Base-by-base conservation (phyloP, 768 basidiomycete genomes). In the Neoboletus subvelutipes region DNA sequence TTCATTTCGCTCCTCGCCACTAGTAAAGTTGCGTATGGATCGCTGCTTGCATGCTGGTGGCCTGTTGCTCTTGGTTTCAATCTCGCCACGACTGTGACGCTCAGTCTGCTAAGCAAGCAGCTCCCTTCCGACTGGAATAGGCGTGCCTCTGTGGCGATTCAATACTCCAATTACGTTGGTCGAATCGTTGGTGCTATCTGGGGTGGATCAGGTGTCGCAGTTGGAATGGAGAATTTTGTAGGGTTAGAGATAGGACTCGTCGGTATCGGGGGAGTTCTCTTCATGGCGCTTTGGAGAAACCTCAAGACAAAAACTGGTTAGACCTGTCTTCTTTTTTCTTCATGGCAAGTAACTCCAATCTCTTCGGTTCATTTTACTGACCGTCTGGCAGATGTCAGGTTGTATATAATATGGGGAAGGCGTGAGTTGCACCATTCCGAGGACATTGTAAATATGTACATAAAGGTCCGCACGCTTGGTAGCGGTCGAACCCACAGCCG, bases 51-150 rank as follows among this genome's bases (percentile, higher is more conserved):
- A 5, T 73, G 71, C 57, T 79, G 75, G 72, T 73, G 65, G 66
- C 75, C 81, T 40, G 74, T 87, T 22, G 87, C 87, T 28, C 76
- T 88, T 5, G 87, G 87, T 2, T 89, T 88, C 76, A 88, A 88
- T 68, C 73, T 88, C 20, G 80, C 84, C n/a, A 86, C 80, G 59
- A 88, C 85, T 3, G 82, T 84, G 54, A 88, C 87, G 31, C 72
- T 88, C 57, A 84, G 83, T 54, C 67, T 87, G 54, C 71, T 88
- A 31, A 84, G 83, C 58, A 88, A 89, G 70, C 86, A 86, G 67
- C 75, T 88, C 34, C 86, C 86, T 2, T 76, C 77, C 9, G 70
- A 72, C 54, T 88, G 84, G 83, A 88, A 86, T 63, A 75, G 76
- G 26, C 73, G 77, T 31, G 77, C 76, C 20, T 77, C 78, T 37